Percentiles rank a stretch among this genome's conserved stretches.
These are phyloP conservation scores for Prototheca wickerhamii DNA, from an alignment of 163 green algal species.

Conservation along the genomic window DNA sequence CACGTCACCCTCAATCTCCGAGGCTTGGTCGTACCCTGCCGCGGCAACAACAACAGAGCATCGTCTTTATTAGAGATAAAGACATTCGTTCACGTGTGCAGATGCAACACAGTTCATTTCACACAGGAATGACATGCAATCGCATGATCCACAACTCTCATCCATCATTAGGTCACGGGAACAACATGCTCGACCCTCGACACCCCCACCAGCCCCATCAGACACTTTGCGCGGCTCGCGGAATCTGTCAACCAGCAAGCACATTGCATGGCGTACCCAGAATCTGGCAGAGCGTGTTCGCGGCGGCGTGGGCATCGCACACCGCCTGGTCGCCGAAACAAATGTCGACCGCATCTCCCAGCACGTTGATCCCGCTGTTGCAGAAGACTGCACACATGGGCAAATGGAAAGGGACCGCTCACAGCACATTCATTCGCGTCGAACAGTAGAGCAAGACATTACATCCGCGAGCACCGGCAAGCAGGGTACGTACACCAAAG, in stretches of 20 bases:
- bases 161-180: no score
- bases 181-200: no score
- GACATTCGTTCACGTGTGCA: neutral
- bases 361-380: neutral
- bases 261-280: neutral
- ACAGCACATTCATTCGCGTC: neutral
- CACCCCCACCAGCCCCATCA: no score
- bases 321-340: neutral
- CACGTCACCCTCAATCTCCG: neutral
- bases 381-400: constrained; percentile 1
- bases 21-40: neutral
- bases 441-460: neutral
- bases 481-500: constrained; percentile 1
- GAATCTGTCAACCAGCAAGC: no score
- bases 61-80: no score
- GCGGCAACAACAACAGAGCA: neutral
- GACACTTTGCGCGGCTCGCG: no score
- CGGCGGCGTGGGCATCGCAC: neutral
- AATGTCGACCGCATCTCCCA: neutral
- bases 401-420: no score
- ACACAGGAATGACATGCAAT: neutral
- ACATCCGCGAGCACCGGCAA: neutral
- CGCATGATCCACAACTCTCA: neutral
- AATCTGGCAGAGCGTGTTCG: neutral
- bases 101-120: no score